These are phyloP conservation scores for Candida berthetii DNA, from an alignment of 805 yeast genomes.

Conservation along the genomic window DNA sequence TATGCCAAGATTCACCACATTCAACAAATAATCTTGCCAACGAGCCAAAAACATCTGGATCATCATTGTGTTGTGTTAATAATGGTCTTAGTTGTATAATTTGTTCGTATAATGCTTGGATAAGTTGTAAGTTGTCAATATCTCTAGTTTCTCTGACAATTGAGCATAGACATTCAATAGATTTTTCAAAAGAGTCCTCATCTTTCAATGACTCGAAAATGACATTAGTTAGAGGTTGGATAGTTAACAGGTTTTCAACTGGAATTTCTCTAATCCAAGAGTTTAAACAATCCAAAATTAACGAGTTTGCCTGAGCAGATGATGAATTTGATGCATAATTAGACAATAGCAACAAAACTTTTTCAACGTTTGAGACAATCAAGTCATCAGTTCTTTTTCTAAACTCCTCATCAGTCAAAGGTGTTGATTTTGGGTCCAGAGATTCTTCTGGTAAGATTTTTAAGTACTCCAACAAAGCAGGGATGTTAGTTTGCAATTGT, in stretches of 20 bases:
- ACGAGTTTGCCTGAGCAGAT: constrained; percentile 24
- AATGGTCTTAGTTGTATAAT: constrained; percentile 55
- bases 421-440: constrained; percentile 66
- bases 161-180: constrained; percentile 82
- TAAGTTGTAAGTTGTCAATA: constrained; percentile 52
- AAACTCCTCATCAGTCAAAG: constrained; percentile 79
- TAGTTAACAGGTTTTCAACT: constrained; percentile 57
- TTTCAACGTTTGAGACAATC: constrained; percentile 59
- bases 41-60: constrained; percentile 54
- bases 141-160: constrained; percentile 81
- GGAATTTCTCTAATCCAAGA: constrained; percentile 92
- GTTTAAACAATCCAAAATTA: constrained; percentile 68
- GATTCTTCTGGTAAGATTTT: constrained; percentile 90
- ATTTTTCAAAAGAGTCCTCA: constrained; percentile 72
- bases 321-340: constrained; percentile 35
- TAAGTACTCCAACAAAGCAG: constrained; percentile 67
- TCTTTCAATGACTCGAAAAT: constrained; percentile 55
- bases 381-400: constrained; percentile 55
- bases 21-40: constrained; percentile 77
- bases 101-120: constrained; percentile 63
- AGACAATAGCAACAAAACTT: constrained; percentile 58
- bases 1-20: constrained; percentile 96
- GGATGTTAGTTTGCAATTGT: constrained; percentile 33
- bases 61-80: constrained; percentile 34
- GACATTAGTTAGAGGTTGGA: constrained; percentile 58